These are phyloP conservation scores for Naegleria fowleri DNA, from an alignment of 208 protist genomes.

Conservation along the genomic window DNA sequence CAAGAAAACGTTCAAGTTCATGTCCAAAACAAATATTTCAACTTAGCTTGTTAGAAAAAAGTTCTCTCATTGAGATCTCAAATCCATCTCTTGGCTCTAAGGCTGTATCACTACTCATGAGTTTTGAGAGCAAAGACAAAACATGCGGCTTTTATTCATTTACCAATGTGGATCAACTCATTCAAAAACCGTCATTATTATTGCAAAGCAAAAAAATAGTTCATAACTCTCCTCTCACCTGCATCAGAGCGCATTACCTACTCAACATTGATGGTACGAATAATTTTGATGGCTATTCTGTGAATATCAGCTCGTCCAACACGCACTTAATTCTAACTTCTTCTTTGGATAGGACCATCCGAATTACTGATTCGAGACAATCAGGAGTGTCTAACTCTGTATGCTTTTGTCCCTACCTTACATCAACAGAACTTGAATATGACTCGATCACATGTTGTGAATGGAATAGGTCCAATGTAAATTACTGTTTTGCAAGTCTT, in stretches of 20 bases:
- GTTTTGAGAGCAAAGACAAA: background rate
- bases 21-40: background rate
- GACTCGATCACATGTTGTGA: background rate
- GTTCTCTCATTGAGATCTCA: background rate
- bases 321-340: background rate
- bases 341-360: background rate
- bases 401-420: background rate
- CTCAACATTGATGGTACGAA: background rate
- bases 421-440: background rate
- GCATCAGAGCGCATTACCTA: background rate
- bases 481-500: background rate
- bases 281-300: background rate
- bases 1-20: background rate
- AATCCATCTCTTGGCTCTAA: background rate
- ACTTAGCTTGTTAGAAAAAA: background rate
- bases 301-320: background rate
- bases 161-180: background rate
- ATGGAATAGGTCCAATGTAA: background rate
- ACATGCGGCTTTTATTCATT: background rate
- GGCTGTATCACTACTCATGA: background rate
- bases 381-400: background rate
- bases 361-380: background rate
- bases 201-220: background rate
- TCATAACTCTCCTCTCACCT: background rate
- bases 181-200: background rate